These are phyloP conservation scores for Nakazawaea molendinolei DNA, from an alignment of 805 yeast genomes.

Conservation along the genomic window DNA sequence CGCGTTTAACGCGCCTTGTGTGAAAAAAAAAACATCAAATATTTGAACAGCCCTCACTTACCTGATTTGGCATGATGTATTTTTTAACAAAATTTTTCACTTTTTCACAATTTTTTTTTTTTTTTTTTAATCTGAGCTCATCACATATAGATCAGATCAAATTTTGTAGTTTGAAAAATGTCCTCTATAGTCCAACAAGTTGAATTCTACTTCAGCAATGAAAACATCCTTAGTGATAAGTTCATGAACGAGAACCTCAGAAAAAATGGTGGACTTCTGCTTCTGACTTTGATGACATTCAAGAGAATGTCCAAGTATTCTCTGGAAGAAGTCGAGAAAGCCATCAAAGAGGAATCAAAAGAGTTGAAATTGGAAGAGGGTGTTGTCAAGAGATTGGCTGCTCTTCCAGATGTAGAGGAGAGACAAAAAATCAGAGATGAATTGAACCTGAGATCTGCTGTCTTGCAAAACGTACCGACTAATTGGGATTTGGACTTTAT, in stretches of 20 bases:
- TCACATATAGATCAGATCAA: not conserved
- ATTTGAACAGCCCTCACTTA: too few species aligned
- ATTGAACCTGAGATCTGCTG: constrained; percentile 7
- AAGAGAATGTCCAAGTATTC: constrained; percentile 39
- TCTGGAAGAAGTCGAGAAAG: constrained; percentile 36
- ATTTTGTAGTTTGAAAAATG: constrained; percentile 1
- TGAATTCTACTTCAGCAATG: constrained; percentile 82
- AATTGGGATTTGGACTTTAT: constrained; percentile 11
- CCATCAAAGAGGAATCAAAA: constrained; percentile 29
- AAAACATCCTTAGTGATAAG: constrained; percentile 76
- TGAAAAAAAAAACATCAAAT: not conserved
- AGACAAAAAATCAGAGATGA: constrained; percentile 31
- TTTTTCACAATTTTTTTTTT: not conserved
- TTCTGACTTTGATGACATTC: constrained; percentile 15
- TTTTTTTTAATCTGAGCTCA: not conserved
- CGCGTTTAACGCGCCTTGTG: not conserved
- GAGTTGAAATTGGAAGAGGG: constrained; percentile 35
- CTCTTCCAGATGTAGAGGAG: constrained; percentile 35
- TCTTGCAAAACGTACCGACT: constrained; percentile 8
- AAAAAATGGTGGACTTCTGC: constrained; percentile 19
- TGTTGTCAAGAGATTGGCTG: constrained; percentile 37
- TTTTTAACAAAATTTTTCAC: not conserved
- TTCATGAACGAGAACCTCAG: constrained; percentile 43
- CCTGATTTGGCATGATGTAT: not conserved
- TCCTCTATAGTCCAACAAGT: constrained; percentile 54